Evolutionary conservation across 2,329 filamentous ascomycete species (phyloP).

Genomic region (Hymenotorrendiella dingleyae): DNA sequence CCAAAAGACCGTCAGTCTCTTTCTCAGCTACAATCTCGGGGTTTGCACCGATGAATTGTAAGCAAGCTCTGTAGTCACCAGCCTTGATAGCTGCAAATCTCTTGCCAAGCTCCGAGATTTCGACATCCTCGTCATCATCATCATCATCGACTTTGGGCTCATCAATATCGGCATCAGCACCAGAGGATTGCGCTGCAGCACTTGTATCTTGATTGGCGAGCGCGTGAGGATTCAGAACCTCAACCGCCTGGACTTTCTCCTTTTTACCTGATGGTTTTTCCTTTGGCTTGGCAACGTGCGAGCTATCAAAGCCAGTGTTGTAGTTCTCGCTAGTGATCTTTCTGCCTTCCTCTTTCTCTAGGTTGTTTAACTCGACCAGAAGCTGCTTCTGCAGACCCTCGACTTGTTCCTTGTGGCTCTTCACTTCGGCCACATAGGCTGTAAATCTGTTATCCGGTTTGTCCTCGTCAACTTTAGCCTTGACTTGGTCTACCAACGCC

Average conservation of each 20-base stretch:
- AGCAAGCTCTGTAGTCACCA: conserved; percentile 65
- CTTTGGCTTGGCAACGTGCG: conserved; percentile 50
- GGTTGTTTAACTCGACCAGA: conserved; percentile 63
- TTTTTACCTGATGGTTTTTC: conserved; percentile 25
- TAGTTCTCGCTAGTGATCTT: conserved; percentile 94
- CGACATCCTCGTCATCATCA: conserved; percentile 64
- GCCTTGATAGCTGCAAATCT: conserved; percentile 74
- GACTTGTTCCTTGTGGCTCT: conserved; percentile 72
- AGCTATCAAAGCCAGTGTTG: conserved; percentile 86
- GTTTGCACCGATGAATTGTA: conserved; percentile 73
- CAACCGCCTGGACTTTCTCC: conserved; percentile 48
- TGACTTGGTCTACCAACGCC: conserved; percentile 90
- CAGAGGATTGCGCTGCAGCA: conserved; percentile 41
- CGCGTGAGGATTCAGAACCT: conserved; percentile 67
- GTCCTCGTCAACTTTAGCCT: conserved; percentile 66
- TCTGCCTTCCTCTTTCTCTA: conserved; percentile 76
- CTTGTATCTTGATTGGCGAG: conserved; percentile 35
- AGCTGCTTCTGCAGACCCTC: conserved; percentile 71
- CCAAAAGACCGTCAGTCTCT: conserved; percentile 84
- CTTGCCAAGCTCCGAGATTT: conserved; percentile 72
- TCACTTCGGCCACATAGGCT: conserved; percentile 73
- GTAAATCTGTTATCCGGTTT: conserved; percentile 62
- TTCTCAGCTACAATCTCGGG: conserved; percentile 74
- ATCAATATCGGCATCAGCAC: conserved; percentile 57
- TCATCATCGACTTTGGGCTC: conserved; percentile 45